These are phyloP conservation scores for Verticillium zaregamsianum DNA, from an alignment of 2,329 filamentous ascomycete genomes.

Conservation along the genomic window DNA sequence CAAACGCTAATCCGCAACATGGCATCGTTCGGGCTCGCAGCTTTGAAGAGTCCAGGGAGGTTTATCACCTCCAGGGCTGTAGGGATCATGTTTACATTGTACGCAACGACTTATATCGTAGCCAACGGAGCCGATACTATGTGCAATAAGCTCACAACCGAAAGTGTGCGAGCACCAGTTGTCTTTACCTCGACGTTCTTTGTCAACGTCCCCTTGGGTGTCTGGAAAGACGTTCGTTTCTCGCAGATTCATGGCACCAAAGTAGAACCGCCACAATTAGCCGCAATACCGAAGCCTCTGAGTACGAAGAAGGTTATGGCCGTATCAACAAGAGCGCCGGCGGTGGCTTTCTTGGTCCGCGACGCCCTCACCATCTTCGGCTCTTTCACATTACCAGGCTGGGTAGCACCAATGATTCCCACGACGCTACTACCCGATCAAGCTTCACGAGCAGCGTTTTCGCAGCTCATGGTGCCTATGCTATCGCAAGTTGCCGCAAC, in stretches of 20 bases:
- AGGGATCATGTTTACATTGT: neutral
- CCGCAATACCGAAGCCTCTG: neutral
- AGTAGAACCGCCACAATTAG: slow-evolving; percentile 1
- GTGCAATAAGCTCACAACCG: neutral
- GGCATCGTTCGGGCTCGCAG: neutral
- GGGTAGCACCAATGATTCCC: neutral
- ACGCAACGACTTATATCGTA: neutral
- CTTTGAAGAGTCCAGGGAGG: neutral
- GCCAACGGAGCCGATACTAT: neutral
- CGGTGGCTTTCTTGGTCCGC: neutral
- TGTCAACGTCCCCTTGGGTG: slow-evolving; percentile 25
- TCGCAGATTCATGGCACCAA: slow-evolving; percentile 20
- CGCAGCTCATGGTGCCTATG: neutral
- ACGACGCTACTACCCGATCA: neutral
- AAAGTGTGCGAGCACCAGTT: neutral
- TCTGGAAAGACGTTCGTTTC: slow-evolving; percentile 25
- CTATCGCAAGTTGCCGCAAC: too few species aligned
- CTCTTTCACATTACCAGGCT: neutral
- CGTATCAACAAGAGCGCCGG: neutral
- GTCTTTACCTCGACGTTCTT: slow-evolving; percentile 17
- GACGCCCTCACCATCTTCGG: neutral
- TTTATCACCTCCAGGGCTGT: neutral
- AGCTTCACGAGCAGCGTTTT: neutral
- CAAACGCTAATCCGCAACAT: slow-evolving; percentile 10
- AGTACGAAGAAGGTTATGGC: neutral